These are phyloP conservation scores for Xylariaceae sp. DNA, from an alignment of 2,329 filamentous ascomycete species.

Conservation along the genomic window DNA sequence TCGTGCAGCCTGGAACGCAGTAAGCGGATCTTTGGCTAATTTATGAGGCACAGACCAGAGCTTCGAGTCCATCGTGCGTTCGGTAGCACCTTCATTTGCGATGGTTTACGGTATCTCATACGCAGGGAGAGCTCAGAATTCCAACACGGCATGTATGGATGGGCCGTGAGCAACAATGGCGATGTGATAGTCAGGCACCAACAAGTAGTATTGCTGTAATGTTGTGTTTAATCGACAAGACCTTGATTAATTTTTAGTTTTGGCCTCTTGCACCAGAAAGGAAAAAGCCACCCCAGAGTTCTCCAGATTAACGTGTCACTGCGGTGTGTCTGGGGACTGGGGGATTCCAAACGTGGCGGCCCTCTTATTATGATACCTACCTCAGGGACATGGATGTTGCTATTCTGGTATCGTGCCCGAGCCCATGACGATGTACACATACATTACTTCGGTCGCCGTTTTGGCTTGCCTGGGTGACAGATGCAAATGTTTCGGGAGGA, in stretches of 20 bases:
- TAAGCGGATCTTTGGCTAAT: slow-evolving; percentile 10
- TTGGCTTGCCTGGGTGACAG: too few relatives aligned
- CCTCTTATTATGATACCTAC: background rate
- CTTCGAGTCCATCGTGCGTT: slow-evolving; percentile 8
- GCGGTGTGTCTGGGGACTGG: slow-evolving; percentile 9
- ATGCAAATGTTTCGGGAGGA: too few relatives aligned
- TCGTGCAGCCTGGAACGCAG: slow-evolving; percentile 10
- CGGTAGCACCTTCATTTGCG: background rate
- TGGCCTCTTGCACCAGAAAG: background rate
- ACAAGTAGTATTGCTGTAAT: background rate
- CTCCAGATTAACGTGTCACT: slow-evolving; percentile 7
- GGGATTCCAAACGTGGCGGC: slow-evolving; percentile 6
- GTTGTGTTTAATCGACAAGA: slow-evolving; percentile 2
- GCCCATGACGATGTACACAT: too few relatives aligned
- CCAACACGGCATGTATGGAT: background rate
- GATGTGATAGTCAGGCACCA: too few relatives aligned
- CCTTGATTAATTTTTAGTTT: slow-evolving; percentile 2
- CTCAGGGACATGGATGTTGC: background rate
- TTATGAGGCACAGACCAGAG: too few relatives aligned
- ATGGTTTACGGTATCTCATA: slow-evolving; percentile 9
- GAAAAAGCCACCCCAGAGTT: slow-evolving; percentile 12
- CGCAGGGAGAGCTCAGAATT: slow-evolving; percentile 5
- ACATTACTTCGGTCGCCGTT: too few relatives aligned
- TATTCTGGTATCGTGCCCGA: too few relatives aligned
- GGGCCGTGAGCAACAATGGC: too few relatives aligned